Base-by-base conservation (phyloP, 495 filamentous ascomycete species). In the Aspergillus nidulans region DNA sequence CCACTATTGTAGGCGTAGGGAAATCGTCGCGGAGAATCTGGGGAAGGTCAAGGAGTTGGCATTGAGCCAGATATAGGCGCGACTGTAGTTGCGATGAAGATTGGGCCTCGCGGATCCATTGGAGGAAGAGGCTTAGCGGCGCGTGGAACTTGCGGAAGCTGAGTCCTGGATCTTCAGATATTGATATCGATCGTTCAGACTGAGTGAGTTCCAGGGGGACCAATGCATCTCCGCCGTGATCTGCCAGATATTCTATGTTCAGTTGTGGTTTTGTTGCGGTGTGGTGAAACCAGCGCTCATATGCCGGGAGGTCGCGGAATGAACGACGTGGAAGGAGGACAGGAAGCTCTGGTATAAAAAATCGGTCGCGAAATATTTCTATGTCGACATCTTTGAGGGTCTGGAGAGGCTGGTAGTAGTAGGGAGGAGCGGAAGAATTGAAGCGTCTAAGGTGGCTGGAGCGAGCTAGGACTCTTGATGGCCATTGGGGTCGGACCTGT, bases 11-110 rank as follows among this genome's bases (percentile, higher is more conserved):
- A 0, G 94, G 94, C 0, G 78, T 77, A 0, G 88, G 87, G 1
- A 96, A 67, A 60, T 94, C 90, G 2, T 71, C 68, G 41, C 71
- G 78, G 5, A 96, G 64, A 1, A 63, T 45, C 1, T 63, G 47
- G 1, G 94, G 90, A 1, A 95, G 77, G 42, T 83, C 75, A 7
- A 75, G 60, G 9, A 97, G 74, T 10, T 87, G 72, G 12, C 84
- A 85, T 74, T 98, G 94, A 0, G 94, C 92, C 20, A 98, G 83
- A 66, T 97, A 97, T 6, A 96, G 74, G 1, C 71, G 66, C 2
- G 58, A 23, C 16, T 23, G 21, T 10, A 20, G 63, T 26, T 69
- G 68, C 7, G 74, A 61, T 18, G 64, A 56, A 2, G 58, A 62
- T 34, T 72, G 59, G 12, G 64, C 68, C n/a, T 62, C 49, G 47